Conservation (phyloP, 169 alveolate species). For the Eimeria praecox region DNA sequence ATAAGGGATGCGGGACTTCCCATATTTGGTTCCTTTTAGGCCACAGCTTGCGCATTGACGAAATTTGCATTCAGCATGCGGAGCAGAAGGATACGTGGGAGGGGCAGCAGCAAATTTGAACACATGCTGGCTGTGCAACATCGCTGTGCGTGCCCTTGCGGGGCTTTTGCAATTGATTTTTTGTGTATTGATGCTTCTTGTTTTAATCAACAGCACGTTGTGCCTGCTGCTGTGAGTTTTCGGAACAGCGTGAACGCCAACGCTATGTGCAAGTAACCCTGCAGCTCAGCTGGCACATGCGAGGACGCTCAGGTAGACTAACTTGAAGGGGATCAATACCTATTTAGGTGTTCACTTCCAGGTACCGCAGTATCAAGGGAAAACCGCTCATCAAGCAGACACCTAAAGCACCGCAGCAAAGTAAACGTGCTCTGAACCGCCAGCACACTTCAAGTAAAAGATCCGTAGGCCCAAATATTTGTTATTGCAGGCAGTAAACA, state of each 20-base stretch:
- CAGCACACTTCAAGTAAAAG: background rate
- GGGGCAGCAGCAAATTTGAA: background rate
- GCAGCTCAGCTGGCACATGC: background rate
- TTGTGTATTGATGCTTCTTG: background rate
- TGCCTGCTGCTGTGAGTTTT: background rate
- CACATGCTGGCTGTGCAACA: background rate
- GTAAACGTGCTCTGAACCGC: background rate
- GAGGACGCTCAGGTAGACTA: background rate
- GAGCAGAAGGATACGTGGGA: background rate
- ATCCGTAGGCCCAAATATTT: background rate
- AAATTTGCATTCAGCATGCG: background rate
- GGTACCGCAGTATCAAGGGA: background rate
- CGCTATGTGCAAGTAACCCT: background rate
- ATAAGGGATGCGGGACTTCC: background rate
- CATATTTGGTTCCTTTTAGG: background rate
- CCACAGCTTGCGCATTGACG: background rate
- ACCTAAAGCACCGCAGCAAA: background rate
- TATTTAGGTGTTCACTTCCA: background rate
- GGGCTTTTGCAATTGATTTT: background rate
- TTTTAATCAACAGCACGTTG: background rate
- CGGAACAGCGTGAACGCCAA: background rate
- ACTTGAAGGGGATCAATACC: background rate
- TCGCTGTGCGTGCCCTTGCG: background rate
- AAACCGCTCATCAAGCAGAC: background rate
- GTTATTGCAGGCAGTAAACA: background rate